A percentile compares a stretch with the other conserved stretches of the same genome.
These are phyloP conservation scores for Colletotrichum gigasporum DNA, from an alignment of 2,329 filamentous ascomycete genomes.

Conservation along the genomic window DNA sequence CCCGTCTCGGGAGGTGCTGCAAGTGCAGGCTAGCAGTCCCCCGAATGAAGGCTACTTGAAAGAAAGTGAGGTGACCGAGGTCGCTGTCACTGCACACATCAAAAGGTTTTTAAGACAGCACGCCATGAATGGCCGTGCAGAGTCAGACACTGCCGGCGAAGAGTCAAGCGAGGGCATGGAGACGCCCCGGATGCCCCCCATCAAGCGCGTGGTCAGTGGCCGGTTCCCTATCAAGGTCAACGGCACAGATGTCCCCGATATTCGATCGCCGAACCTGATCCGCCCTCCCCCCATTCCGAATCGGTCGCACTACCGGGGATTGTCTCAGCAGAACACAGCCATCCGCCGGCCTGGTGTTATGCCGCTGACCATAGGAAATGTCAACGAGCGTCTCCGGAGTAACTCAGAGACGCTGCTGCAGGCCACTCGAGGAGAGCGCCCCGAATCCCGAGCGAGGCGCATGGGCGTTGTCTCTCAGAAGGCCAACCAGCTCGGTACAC, in stretches of 20 bases:
- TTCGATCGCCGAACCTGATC: constrained; percentile 72
- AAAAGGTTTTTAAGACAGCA: constrained; percentile 68
- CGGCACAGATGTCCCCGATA: constrained; percentile 73
- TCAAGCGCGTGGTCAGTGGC: constrained; percentile 70
- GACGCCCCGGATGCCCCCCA: constrained; percentile 74
- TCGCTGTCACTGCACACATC: constrained; percentile 68
- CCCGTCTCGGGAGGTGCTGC: constrained; percentile 76
- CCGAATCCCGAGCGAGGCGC: constrained; percentile 66
- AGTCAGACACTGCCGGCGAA: constrained; percentile 66
- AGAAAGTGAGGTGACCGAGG: constrained; percentile 72
- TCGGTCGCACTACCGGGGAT: constrained; percentile 81
- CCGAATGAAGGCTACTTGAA: constrained; percentile 64
- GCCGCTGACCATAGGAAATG: constrained; percentile 73
- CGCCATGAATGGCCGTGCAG: constrained; percentile 59
- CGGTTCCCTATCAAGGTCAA: constrained; percentile 78
- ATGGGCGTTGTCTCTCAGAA: constrained; percentile 72
- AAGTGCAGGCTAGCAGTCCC: constrained; percentile 64
- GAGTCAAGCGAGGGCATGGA: constrained; percentile 80
- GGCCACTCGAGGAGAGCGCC: constrained; percentile 55
- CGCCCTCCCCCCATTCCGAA: constrained; percentile 81
- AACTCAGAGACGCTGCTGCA: constrained; percentile 71
- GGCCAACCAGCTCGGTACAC: constrained; percentile 66
- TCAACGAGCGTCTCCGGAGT: constrained; percentile 73
- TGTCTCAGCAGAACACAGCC: constrained; percentile 73
- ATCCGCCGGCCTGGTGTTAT: constrained; percentile 78